Evolutionary conservation across 345 rosid species (phyloP), one percentile per base, ranked within the genome.

Genomic region (Citrus cavaleriei): DNA sequence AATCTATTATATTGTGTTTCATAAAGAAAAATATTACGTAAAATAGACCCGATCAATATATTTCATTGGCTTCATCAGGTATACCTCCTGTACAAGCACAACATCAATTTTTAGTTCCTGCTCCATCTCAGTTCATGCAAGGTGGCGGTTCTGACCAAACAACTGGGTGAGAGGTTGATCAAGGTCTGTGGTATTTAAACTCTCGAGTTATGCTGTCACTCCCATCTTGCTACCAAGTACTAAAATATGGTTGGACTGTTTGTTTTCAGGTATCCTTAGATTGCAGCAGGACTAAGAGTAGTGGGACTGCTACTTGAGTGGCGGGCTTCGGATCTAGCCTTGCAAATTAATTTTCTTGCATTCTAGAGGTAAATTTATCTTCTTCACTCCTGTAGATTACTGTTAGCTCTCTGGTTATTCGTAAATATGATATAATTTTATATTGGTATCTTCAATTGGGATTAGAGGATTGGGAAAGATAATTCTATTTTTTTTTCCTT

Each of bases 271-370:
- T 90, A 81, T 86, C 90, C 91, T 92, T 88, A 86, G 91, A 85
- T 83, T 86, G 90, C 92, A 88, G 90, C 91, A 85, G 89, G 91
- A 86, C 92, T 90, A 91, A 86, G 90, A 87, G 87, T 91, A 86
- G 91, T 70, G 85, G 88, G 84, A 84, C 88, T 89, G 95, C 97
- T 93, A 90, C 92, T 81, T 86, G 82, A 88, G 93, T 89, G 87
- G 94, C 89, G 84, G 89, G 94, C 92, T 92, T 92, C 91, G 78
- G 84, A 86, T 90, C 91, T 93, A 90, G 90, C 93, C 96, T 89
- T 92, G 93, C 91, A 88, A 88, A 79, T 89, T 87, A 82, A 77
- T 85, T 81, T 85, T 77, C 85, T 88, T 85, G 90, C 93, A 90
- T 95, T 93, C 91, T 92, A 89, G 89, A 91, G 98, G 98, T 93